Evolutionary conservation across 495 filamentous ascomycete species (phyloP), one percentile per base, ranked within the genome.

Genomic region (Daldinia vernicosa): DNA sequence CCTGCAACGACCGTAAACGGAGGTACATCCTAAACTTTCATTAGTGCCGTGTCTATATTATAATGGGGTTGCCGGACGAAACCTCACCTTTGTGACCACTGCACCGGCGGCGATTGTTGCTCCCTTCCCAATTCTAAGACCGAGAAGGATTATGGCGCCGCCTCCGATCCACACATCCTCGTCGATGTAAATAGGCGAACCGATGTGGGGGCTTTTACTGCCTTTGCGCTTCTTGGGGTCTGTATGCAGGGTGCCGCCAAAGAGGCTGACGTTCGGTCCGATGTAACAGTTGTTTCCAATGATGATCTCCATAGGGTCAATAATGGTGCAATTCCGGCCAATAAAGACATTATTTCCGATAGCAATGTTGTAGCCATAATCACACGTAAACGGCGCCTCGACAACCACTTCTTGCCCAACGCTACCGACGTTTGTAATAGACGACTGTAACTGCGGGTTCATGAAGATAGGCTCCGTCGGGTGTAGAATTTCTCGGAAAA

Each of bases 281-380:
- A 99, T 85, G 65, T 89, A 91, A 75, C 90, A 92, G 22, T 92
- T 89, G 64, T 90, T 88, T 1, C 95, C 94, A 70, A 99, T 93
- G 17, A 82, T 88, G 26, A 89, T 82, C 74, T 88, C 80, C 77
- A 82, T 84, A 35, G 93, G 90, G 74, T 99, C 95, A 56, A 94
- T 87, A 74, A 99, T 92, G 11, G 90, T 88, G 76, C 95, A 98
- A 70, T 94, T 93, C 52, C 92, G 86, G 9, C 91, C 92, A 65
- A 99, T 94, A 68, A 90, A 87, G 6, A 95, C 93, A 74, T 95
- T 89, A 72, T 94, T 91, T 24, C 92, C 95, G 67, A 99, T 90
- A 39, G 86, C 85, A 70, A 98, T 91, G 74, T 99, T 98, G 75
- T 97, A 97, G 2, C 95, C 95, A 74, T 98, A 99, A 74, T 97